Conservation (phyloP, 768 basidiomycete species). For the Lactarius sp. region DNA sequence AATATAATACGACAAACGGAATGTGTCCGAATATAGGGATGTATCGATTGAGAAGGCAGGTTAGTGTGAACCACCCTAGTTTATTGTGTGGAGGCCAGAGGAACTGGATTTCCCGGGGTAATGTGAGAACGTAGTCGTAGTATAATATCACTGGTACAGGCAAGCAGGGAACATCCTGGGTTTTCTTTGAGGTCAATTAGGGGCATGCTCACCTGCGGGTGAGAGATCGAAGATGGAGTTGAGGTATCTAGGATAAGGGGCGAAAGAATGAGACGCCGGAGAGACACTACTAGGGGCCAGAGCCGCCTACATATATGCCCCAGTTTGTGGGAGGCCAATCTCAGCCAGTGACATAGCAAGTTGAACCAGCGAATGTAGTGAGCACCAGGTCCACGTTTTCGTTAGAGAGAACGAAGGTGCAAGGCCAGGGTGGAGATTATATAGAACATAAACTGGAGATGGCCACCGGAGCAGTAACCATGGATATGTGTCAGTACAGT, state of each 20-base stretch:
- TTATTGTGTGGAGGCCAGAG: conserved; percentile 40
- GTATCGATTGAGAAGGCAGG: conserved; percentile 49
- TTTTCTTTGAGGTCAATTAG: background rate
- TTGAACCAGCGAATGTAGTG: background rate
- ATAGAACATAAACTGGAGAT: background rate
- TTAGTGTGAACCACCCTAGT: conserved; percentile 39
- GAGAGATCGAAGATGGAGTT: conserved; percentile 1
- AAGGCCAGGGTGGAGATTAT: background rate
- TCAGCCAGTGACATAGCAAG: conserved; percentile 6
- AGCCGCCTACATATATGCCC: background rate
- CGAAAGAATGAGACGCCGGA: background rate
- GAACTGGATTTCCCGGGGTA: conserved; percentile 36
- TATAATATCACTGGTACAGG: conserved; percentile 28
- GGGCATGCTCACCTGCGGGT: conserved; percentile 1
- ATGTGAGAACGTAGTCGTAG: conserved; percentile 32
- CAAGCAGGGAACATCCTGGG: background rate
- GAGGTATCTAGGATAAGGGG: background rate
- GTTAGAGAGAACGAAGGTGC: background rate
- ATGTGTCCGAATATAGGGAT: conserved; percentile 38
- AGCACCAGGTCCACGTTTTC: background rate
- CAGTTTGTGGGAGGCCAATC: background rate
- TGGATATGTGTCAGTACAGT: no score
- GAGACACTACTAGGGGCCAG: background rate
- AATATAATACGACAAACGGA: conserved; percentile 27
- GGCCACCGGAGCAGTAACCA: no score